Base-by-base conservation (phyloP, 2,329 filamentous ascomycete species). In the Pseudocercospora macadamiae region DNA sequence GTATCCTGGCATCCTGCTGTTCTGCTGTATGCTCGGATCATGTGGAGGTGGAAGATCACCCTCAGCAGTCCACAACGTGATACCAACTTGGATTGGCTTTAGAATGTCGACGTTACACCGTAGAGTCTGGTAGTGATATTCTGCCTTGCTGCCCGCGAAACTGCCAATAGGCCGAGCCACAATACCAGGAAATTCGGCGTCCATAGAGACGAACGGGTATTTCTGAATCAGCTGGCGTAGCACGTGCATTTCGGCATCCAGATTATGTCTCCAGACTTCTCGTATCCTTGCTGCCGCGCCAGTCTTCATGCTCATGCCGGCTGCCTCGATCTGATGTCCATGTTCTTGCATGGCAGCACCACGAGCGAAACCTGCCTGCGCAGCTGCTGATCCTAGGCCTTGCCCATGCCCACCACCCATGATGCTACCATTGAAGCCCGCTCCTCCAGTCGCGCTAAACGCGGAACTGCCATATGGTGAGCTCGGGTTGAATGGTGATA, bases 91-190 rank as follows among this genome's bases (percentile, higher is more conserved):
- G 64, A 99, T 97, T 67, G 97, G 93, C 75, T 96, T 97, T 70
- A 99, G 85, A 71, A 99, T 86, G 73, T 99, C 95, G 70, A 99
- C 95, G 73, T 99, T 99, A 69, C 92, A 96, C 62, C 95, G 90
- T 47, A 99, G 83, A 61, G 93, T 97, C 80, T 99, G 95, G 77
- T 99, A 99, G 74, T 99, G 95, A 73, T 99, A 99, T 70, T 97
- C 93, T 65, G 92, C 95, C 79, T 97, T 97, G 59, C 90, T 95
- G 36, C 71, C 70, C 60, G 89, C 86, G 75, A 99, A 99, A 56
- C 89, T 87, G 49, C 95, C 95, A 83, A 99, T 97, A 1, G 95
- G 95, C 66, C 95, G 86, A 23, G 93, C 91, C 54, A 99, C 93
- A 54, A 99, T 92, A 57, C 95, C 95, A n/a, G 95, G 95, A 69